A percentile compares a stretch with the other conserved stretches of the same genome.
These are phyloP conservation scores for Thalassiosira hispida DNA, from an alignment of 352 stramenopile genomes.

Conservation along the genomic window DNA sequence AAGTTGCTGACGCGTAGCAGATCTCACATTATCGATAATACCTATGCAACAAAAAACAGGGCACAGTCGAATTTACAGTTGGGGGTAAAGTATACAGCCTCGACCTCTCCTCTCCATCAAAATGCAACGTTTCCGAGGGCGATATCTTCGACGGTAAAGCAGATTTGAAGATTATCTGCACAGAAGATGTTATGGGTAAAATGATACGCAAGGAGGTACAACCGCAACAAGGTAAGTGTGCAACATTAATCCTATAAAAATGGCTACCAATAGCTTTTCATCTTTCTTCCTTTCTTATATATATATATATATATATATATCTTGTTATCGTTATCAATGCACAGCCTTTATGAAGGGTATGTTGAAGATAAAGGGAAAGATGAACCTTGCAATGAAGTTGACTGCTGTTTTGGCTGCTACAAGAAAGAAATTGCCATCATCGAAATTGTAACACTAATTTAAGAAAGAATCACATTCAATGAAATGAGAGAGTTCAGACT, in stretches of 20 bases:
- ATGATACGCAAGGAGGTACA: constrained; percentile 88
- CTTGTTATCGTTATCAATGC: too few relatives aligned
- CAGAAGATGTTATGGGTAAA: constrained; percentile 63
- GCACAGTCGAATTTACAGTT: constrained; percentile 47
- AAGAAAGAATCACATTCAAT: neutral
- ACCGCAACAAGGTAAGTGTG: constrained; percentile 81
- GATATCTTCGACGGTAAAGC: constrained; percentile 47
- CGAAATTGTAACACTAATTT: constrained; percentile 41
- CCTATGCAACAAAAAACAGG: too few relatives aligned
- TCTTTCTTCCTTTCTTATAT: neutral
- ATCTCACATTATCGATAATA: too few relatives aligned
- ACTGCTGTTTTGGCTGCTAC: constrained; percentile 91
- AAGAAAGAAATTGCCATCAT: constrained; percentile 67
- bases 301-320: too few relatives aligned
- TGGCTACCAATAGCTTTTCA: neutral
- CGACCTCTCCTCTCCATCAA: constrained; percentile 43
- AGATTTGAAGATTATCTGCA: constrained; percentile 63
- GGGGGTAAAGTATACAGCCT: constrained; percentile 45
- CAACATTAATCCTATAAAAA: neutral
- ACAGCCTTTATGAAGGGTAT: constrained; percentile 92
- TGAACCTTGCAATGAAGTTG: constrained; percentile 95
- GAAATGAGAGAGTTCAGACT: too few relatives aligned
- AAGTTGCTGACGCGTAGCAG: neutral
- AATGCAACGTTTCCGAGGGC: constrained; percentile 29
- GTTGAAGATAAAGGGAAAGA: constrained; percentile 95